A percentile compares a stretch with the other conserved stretches of the same genome.
Evolutionary conservation across 768 basidiomycete genomes (phyloP).

Genomic region (Suillus luteus): DNA sequence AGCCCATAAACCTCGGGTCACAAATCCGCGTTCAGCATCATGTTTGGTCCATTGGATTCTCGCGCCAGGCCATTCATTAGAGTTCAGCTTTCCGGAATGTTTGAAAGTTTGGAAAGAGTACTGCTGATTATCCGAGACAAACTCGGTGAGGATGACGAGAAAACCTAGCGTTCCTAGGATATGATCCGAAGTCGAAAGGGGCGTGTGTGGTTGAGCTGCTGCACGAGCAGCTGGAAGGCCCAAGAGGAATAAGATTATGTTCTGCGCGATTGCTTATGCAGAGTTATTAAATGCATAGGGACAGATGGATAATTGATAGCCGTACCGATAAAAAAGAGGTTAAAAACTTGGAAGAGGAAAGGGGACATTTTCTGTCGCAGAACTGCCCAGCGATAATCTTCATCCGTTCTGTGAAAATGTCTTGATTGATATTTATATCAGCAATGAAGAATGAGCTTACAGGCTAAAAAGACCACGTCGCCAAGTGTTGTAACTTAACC

Average conservation of each 20-base stretch:
- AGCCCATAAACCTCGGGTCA: slow-evolving; percentile 82
- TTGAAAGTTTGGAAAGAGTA: slow-evolving; percentile 85
- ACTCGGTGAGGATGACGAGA: slow-evolving; percentile 64
- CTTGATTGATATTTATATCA: not conserved
- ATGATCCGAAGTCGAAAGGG: slow-evolving; percentile 61
- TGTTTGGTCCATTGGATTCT: slow-evolving; percentile 65
- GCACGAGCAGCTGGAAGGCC: slow-evolving; percentile 62
- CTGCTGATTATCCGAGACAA: slow-evolving; percentile 90
- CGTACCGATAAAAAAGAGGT: slow-evolving; percentile 67
- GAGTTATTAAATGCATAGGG: slow-evolving; percentile 11
- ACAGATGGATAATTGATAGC: not conserved
- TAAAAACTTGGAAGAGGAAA: slow-evolving; percentile 60
- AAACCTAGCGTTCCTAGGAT: slow-evolving; percentile 61
- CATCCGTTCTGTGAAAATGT: slow-evolving; percentile 56
- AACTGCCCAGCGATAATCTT: slow-evolving; percentile 91
- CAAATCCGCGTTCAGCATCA: slow-evolving; percentile 79
- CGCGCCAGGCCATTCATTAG: slow-evolving; percentile 63
- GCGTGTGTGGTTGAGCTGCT: slow-evolving; percentile 51
- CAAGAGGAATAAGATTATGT: slow-evolving; percentile 75
- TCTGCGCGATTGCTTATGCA: slow-evolving; percentile 65
- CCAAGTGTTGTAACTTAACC: slow-evolving; percentile 81
- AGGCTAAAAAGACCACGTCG: slow-evolving; percentile 78
- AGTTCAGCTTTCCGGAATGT: slow-evolving; percentile 38
- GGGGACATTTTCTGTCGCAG: slow-evolving; percentile 61
- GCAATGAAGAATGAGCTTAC: slow-evolving; percentile 40